A percentile compares a stretch with the other conserved stretches of the same genome.
Conservation (phyloP, 345 rosid genomes). For the Xanthoceras sorbifolium region DNA sequence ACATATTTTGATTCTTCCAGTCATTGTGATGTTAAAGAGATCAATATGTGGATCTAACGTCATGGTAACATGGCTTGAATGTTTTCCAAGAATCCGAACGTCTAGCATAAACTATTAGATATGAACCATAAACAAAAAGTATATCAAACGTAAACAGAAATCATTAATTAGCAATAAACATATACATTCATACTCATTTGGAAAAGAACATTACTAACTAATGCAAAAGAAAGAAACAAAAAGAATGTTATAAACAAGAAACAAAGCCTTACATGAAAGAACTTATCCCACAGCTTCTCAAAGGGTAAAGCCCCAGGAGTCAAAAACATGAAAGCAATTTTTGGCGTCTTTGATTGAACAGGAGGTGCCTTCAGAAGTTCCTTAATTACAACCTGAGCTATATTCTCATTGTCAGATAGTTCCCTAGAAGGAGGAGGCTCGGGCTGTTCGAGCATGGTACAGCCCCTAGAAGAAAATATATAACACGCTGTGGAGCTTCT, state of each 20-base stretch:
- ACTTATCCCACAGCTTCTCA: constrained; percentile 62
- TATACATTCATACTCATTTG: not conserved
- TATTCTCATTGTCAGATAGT: constrained; percentile 53
- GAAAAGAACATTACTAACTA: not conserved
- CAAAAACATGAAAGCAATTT: constrained; percentile 67
- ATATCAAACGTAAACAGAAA: not conserved
- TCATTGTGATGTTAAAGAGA: not conserved
- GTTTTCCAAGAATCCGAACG: too few species aligned
- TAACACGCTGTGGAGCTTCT: constrained; percentile 44
- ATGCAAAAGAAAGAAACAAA: not conserved
- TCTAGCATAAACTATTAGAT: not conserved
- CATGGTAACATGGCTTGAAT: not conserved
- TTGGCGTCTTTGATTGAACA: constrained; percentile 31
- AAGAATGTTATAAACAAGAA: not conserved
- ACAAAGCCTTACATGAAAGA: constrained; percentile 45
- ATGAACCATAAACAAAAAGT: not conserved
- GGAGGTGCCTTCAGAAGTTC: constrained; percentile 50
- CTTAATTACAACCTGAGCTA: constrained; percentile 53
- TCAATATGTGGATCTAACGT: not conserved
- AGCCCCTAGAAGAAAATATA: constrained; percentile 52
- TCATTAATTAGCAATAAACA: not conserved
- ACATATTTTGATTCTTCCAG: constrained; percentile 8
- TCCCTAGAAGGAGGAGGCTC: constrained; percentile 39
- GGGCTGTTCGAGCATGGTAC: constrained; percentile 32
- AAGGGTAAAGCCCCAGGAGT: constrained; percentile 66